These are phyloP conservation scores for Veloboletus limbatus DNA, from an alignment of 1,284 basidiomycete species.

Conservation along the genomic window DNA sequence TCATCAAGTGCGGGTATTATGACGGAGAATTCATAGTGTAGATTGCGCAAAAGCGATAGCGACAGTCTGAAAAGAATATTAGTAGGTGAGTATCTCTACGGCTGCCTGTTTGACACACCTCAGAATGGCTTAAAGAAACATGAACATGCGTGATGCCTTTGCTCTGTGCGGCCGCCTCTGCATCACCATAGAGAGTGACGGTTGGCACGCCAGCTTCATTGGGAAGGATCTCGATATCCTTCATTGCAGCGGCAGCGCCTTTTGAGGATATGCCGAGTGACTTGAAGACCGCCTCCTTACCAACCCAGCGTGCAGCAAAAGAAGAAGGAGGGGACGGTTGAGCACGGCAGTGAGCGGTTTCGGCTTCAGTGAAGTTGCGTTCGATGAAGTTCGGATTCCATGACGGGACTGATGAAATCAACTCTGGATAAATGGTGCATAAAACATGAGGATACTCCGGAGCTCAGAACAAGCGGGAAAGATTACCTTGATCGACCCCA, in stretches of 20 bases:
- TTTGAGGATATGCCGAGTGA: conserved; percentile 89
- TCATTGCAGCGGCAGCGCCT: conserved; percentile 91
- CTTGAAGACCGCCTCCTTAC: conserved; percentile 99
- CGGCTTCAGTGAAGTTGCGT: conserved; percentile 91
- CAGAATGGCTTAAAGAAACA: conserved; percentile 90
- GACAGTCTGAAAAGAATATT: conserved; percentile 50
- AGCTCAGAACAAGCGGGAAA: conserved; percentile 1
- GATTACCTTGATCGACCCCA: conserved; percentile 80
- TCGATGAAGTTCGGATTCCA: conserved; percentile 86
- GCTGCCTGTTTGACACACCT: conserved; percentile 48
- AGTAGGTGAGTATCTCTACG: conserved; percentile 11
- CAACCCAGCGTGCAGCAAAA: conserved; percentile 95
- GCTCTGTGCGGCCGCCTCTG: conserved; percentile 66
- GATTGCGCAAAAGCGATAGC: conserved; percentile 84
- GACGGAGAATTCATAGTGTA: conserved; percentile 23
- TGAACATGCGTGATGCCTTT: conserved; percentile 77
- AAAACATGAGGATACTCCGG: conserved; percentile 15
- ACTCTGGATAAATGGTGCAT: conserved; percentile 52
- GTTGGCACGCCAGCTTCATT: conserved; percentile 66
- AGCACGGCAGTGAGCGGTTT: conserved; percentile 83
- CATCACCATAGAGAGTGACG: conserved; percentile 83
- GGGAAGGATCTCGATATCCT: conserved; percentile 94
- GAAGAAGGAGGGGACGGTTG: conserved; percentile 88
- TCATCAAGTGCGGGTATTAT: conserved; percentile 3
- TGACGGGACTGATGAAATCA: conserved; percentile 90